phyloP scores from a whole-genome alignment of 2,329 filamentous ascomycete species.

The Hypoxylon sp. region DNA sequence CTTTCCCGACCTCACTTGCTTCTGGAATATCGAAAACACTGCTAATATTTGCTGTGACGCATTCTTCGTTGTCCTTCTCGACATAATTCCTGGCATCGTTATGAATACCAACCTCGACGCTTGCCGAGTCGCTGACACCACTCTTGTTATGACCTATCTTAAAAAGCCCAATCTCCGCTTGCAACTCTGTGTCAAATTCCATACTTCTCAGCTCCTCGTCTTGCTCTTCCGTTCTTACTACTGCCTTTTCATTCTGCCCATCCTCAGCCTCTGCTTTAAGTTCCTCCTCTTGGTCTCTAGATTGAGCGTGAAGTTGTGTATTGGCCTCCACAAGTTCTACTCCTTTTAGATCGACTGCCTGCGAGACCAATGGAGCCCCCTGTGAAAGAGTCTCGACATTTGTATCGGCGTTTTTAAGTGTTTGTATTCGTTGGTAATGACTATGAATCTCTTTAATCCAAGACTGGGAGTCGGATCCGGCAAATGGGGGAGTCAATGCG shows the following conservation, averaged over 20 bases:
- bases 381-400: not conserved
- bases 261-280: not conserved
- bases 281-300: not conserved
- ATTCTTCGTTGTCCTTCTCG: not conserved
- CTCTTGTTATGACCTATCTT: not conserved
- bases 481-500: constrained; percentile 20
- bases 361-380: not conserved
- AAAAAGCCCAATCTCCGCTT: not conserved
- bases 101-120: not conserved
- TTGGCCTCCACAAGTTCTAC: not conserved
- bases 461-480: not conserved
- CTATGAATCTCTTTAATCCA: constrained; percentile 19
- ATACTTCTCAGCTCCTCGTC: not conserved
- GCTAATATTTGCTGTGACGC: not conserved
- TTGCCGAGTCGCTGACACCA: not conserved
- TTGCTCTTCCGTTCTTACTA: not conserved
- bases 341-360: not conserved
- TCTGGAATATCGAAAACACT: not conserved
- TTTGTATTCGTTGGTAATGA: constrained; percentile 9
- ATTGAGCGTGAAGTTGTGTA: constrained; percentile 1
- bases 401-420: not conserved
- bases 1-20: not conserved
- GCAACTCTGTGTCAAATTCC: not conserved
- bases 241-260: not conserved
- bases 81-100: not conserved